These are phyloP conservation scores for Zasmidium citrigriseum DNA, from an alignment of 2,329 filamentous ascomycete species.

Conservation along the genomic window DNA sequence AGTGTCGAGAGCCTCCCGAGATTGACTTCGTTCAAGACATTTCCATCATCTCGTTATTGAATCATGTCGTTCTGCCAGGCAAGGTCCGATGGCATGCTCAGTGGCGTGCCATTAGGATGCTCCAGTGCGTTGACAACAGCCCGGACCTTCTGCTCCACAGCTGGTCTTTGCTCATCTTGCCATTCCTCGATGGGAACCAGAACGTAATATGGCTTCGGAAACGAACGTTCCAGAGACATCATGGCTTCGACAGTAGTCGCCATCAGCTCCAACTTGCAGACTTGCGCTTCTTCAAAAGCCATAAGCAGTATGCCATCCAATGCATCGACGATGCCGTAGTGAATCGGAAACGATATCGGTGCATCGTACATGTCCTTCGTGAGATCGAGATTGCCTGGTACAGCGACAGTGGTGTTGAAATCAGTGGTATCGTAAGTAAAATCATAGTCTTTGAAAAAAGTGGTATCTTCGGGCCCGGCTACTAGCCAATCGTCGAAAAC, in stretches of 20 bases:
- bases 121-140: constrained; percentile 12
- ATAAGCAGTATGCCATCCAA: constrained; percentile 11
- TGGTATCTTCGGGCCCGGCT: constrained; percentile 3
- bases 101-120: constrained; percentile 6
- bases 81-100: neutral
- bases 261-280: constrained; percentile 15
- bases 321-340: constrained; percentile 13
- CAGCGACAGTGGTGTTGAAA: neutral
- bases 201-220: constrained; percentile 3
- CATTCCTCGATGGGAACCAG: constrained; percentile 2
- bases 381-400: neutral
- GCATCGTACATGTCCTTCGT: neutral
- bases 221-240: constrained; percentile 1
- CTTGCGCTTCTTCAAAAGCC: constrained; percentile 13
- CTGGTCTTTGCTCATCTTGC: neutral
- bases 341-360: neutral
- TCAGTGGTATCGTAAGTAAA: neutral
- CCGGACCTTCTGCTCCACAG: neutral
- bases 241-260: constrained; percentile 7
- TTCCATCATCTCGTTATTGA: too few species aligned
- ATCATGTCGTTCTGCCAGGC: neutral
- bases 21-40: too few species aligned
- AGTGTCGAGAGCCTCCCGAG: too few species aligned
- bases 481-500: constrained; percentile 11
- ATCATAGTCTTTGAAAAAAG: constrained; percentile 3